phyloP scores from a whole-genome alignment of 1,139 yeast genomes.

The Nakaseomyces bracarensis region DNA sequence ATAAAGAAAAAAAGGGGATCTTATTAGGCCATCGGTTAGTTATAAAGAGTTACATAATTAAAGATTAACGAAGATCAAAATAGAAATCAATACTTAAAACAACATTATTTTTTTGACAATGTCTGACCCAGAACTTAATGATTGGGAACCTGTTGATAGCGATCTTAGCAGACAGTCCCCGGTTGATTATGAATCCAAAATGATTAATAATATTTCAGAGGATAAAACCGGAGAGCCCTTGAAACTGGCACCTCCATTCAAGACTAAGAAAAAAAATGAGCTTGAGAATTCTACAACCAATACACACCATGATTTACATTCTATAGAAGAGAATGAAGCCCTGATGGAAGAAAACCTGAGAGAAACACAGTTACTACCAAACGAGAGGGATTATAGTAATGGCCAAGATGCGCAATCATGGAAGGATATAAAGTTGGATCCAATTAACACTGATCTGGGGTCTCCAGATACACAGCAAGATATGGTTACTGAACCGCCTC shows the following conservation, averaged over 20 bases:
- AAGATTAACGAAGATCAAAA: too few relatives aligned
- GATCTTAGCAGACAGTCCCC: background rate
- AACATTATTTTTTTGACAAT: background rate
- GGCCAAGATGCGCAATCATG: background rate
- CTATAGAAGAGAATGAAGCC: background rate
- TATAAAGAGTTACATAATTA: too few relatives aligned
- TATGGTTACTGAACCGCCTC: background rate
- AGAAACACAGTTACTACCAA: background rate
- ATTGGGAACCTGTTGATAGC: slow-evolving; percentile 18
- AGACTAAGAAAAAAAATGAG: background rate
- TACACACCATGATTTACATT: background rate
- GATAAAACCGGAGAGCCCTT: slow-evolving; percentile 38
- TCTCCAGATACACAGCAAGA: background rate
- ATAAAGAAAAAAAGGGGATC: too few relatives aligned
- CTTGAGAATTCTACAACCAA: background rate
- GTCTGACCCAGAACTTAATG: slow-evolving; percentile 12
- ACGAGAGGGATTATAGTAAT: slow-evolving; percentile 3
- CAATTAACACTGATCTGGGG: background rate
- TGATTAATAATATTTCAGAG: background rate
- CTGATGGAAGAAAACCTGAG: slow-evolving; percentile 1
- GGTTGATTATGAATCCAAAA: background rate
- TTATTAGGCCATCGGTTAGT: too few relatives aligned
- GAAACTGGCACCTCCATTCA: slow-evolving; percentile 22
- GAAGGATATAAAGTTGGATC: background rate
- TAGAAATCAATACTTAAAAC: too few relatives aligned